These are phyloP conservation scores for Stagonosporopsis chrysanthemi DNA, from an alignment of 2,329 filamentous ascomycete genomes.

Conservation along the genomic window DNA sequence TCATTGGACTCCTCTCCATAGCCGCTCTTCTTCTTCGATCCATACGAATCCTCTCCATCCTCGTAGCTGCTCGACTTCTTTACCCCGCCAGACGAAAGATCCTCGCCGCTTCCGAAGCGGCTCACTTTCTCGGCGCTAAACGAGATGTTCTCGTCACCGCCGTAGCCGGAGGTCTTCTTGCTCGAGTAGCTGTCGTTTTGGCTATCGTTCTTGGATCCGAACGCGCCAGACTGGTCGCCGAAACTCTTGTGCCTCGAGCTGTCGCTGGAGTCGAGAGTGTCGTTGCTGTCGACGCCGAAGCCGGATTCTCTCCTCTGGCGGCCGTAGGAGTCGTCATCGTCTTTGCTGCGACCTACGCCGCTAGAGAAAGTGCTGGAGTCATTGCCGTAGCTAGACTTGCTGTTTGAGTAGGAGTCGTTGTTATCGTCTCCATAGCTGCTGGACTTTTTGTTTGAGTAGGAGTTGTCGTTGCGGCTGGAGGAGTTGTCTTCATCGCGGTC, in stretches of 20 bases:
- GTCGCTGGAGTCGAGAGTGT: constrained; percentile 16
- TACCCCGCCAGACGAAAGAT: not conserved
- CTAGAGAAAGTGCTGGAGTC: constrained; percentile 3
- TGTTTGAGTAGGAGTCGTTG: constrained; percentile 8
- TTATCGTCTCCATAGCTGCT: constrained; percentile 10
- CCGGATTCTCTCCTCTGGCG: constrained; percentile 9
- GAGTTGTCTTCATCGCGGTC: constrained; percentile 26
- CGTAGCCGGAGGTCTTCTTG: not conserved
- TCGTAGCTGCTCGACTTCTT: constrained; percentile 4
- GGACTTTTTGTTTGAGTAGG: constrained; percentile 11
- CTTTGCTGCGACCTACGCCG: constrained; percentile 13
- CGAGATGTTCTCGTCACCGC: not conserved
- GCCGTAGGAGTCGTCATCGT: constrained; percentile 6
- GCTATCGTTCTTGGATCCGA: constrained; percentile 15
- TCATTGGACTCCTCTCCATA: not conserved
- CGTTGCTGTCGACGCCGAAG: constrained; percentile 11
- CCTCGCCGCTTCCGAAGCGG: not conserved
- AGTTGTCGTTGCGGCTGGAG: constrained; percentile 24
- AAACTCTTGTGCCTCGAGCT: constrained; percentile 10
- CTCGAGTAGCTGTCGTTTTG: not conserved
- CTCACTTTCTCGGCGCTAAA: constrained; percentile 2
- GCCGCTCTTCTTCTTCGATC: constrained; percentile 2
- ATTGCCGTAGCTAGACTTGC: constrained; percentile 12
- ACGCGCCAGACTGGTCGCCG: constrained; percentile 14
- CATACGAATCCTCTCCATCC: constrained; percentile 9